Conservation (phyloP, 1,284 basidiomycete genomes). For the Trichosporon sp. region DNA sequence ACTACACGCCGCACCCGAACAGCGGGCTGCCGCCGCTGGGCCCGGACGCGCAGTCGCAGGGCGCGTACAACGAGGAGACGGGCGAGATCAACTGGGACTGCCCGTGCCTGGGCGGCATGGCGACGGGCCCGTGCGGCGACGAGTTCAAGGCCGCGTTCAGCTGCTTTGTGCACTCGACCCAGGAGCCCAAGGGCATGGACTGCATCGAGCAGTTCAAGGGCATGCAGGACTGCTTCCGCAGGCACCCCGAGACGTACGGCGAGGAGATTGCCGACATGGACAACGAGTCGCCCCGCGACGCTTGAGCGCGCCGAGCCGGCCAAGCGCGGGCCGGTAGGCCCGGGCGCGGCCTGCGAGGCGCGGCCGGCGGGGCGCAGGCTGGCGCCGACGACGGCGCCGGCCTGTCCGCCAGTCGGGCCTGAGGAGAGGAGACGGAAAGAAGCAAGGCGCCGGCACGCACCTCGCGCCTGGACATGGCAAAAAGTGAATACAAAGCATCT, state of each 20-base stretch:
- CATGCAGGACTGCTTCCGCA: conserved; percentile 98
- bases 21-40: conserved; percentile 1
- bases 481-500: background rate
- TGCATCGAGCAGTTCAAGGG: conserved; percentile 96
- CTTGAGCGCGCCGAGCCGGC: background rate
- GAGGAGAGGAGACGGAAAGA: background rate
- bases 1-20: background rate
- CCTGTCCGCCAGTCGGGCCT: too few relatives aligned
- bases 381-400: too few relatives aligned
- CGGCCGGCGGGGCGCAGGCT: too few relatives aligned
- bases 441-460: background rate
- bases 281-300: background rate
- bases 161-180: conserved; percentile 91
- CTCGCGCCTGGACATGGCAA: background rate
- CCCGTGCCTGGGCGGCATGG: conserved; percentile 97
- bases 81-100: conserved; percentile 99
- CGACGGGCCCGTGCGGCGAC: conserved; percentile 88
- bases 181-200: conserved; percentile 95
- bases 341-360: too few relatives aligned
- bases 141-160: conserved; percentile 96
- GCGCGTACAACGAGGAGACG: conserved; percentile 78
- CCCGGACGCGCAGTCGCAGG: conserved; percentile 31
- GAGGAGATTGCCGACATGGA: conserved; percentile 53
- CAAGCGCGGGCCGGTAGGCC: too few relatives aligned
- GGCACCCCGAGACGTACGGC: conserved; percentile 90